These are phyloP conservation scores for Tolypocladium album DNA, from an alignment of 2,329 filamentous ascomycete genomes.

Conservation along the genomic window DNA sequence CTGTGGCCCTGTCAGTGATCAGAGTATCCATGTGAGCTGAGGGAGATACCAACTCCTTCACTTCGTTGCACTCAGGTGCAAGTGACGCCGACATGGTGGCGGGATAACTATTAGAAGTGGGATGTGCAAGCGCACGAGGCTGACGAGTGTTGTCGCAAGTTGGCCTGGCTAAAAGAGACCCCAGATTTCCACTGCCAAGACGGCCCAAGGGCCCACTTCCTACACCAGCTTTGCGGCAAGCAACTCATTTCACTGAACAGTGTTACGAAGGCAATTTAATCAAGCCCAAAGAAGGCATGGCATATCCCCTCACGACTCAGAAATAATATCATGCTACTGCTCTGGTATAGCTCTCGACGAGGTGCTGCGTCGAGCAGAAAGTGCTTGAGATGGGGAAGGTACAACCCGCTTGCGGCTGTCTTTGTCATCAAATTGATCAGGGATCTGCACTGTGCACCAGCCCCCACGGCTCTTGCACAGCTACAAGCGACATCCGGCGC, in stretches of 20 bases:
- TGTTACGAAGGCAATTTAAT: background rate
- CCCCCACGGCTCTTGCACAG: background rate
- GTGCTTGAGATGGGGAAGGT: background rate
- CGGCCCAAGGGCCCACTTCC: background rate
- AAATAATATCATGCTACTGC: background rate
- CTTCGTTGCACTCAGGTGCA: constrained; percentile 86
- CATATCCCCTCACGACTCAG: background rate
- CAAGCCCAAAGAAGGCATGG: background rate
- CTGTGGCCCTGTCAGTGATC: constrained; percentile 30
- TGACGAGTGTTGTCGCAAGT: background rate
- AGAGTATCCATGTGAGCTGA: background rate
- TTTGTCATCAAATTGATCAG: background rate
- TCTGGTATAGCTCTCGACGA: background rate
- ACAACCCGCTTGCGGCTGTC: background rate
- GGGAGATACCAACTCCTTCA: constrained; percentile 66
- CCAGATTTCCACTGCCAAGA: background rate
- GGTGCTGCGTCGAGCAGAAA: background rate
- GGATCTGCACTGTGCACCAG: background rate
- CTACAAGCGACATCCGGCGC: background rate
- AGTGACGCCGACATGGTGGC: constrained; percentile 72
- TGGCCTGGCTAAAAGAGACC: background rate
- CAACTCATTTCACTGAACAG: background rate
- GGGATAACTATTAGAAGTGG: background rate
- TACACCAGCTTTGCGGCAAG: background rate
- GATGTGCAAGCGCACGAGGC: background rate